phyloP scores from a whole-genome alignment of 2,329 filamentous ascomycete species.

The Aspergillus hiratsukae region DNA sequence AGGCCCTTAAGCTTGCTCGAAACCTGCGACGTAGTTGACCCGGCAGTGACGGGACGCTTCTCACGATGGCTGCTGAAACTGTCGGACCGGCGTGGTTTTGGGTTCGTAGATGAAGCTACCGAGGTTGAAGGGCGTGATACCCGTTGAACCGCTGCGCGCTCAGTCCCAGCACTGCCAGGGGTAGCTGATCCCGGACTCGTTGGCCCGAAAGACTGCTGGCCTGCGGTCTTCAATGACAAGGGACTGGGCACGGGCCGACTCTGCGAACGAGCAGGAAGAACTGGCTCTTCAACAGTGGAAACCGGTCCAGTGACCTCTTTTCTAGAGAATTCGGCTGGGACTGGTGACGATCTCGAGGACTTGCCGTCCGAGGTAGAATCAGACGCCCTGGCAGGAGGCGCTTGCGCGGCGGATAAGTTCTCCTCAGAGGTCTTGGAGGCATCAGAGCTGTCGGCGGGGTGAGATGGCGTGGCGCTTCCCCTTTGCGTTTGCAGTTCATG shows the following conservation, averaged over 20 bases:
- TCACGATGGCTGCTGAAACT: conserved; percentile 37
- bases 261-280: conserved; percentile 24
- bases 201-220: conserved; percentile 18
- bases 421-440: conserved; percentile 4
- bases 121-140: conserved; percentile 31
- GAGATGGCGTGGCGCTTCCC: conserved; percentile 15
- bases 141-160: conserved; percentile 41
- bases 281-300: conserved; percentile 29
- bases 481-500: conserved; percentile 24
- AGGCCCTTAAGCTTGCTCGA: conserved; percentile 42
- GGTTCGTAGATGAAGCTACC: conserved; percentile 19
- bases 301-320: conserved; percentile 18
- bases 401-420: conserved; percentile 6
- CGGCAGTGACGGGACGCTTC: conserved; percentile 36
- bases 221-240: conserved; percentile 19
- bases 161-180: conserved; percentile 22
- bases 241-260: conserved; percentile 22
- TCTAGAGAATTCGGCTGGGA: not conserved
- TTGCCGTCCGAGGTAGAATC: conserved; percentile 1
- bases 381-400: conserved; percentile 4
- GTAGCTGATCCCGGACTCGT: conserved; percentile 17
- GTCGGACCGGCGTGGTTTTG: conserved; percentile 34
- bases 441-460: conserved; percentile 5
- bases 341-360: not conserved
- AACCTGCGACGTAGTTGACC: conserved; percentile 38